Base-by-base conservation (phyloP, 371 early-diverging fungal genomes). In the Mycotypha africana region DNA sequence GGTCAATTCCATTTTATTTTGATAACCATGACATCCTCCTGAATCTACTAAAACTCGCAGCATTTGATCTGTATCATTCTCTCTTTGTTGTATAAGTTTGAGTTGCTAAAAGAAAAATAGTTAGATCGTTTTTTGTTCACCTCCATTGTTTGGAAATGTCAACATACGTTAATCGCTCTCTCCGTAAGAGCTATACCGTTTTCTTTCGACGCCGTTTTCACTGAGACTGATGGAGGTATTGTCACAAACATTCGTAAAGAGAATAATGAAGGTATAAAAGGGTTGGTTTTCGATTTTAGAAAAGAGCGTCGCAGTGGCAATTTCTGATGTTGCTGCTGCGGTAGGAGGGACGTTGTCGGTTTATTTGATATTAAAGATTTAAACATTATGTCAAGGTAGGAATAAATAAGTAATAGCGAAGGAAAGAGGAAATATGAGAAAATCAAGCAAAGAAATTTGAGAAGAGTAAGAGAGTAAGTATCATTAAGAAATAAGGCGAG, bases 11-110 rank as follows among this genome's bases (percentile, higher is more conserved):
- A 95, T 74, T 56, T 86, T 86, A 69, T 95, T 93, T 64, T 95
- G 95, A 62, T 85, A 93, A 23, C 96, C 97, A 56, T 96, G 95
- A 59, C 96, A 96, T 30, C 97, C 97, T 23, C 97, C 97, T 9
- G 93, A 88, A 49, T 95, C 97, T 19, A 96, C 93, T 9, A 81
- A 58, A 28, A 96, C 68, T 35, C 96, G 81, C 44, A 96, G 62
- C 52, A 78, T 67, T 50, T 81, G 76, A 3, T 70, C 40, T 0
- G 62, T 52, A 46, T 81, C 79, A n/a, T 78, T 74, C 33, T 83
- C 80, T 37, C 78, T 61, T 32, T 45, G 28, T 30, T 81, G 76
- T 46, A 88, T 85, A 16, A 60, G 53, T 55, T 79, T 71, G 47
- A 88, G 53, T 82, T 81, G 84, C 86, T 89, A 58, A 21, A 33